Conservation (phyloP, 208 protist genomes). For the Leishmania major region DNA sequence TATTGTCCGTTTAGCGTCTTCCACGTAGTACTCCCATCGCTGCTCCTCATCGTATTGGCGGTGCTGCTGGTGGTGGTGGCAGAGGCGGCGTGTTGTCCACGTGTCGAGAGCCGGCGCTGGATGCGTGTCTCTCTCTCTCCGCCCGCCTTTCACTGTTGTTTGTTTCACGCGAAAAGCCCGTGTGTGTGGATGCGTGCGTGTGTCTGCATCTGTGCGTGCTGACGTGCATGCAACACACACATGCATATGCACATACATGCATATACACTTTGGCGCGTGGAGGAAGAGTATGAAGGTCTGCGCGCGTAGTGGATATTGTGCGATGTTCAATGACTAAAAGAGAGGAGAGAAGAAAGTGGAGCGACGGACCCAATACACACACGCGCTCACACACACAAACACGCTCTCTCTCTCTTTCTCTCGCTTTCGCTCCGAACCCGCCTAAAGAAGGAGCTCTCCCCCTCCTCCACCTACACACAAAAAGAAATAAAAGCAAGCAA, state of each 20-base stretch:
- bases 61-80: not conserved
- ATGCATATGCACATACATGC: not conserved
- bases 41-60: not conserved
- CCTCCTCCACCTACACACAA: not conserved
- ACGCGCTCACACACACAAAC: not conserved
- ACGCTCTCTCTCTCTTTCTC: not conserved
- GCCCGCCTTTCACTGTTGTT: not conserved
- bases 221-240: not conserved
- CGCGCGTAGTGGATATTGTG: not conserved
- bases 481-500: not conserved
- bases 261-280: not conserved
- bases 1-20: not conserved
- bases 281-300: not conserved
- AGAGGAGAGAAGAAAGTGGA: not conserved
- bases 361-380: not conserved
- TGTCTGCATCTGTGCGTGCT: not conserved
- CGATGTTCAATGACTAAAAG: not conserved
- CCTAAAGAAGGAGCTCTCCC: not conserved
- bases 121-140: not conserved
- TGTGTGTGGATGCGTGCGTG: not conserved
- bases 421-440: not conserved
- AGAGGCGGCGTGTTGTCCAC: not conserved
- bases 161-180: not conserved
- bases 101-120: not conserved
- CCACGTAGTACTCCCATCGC: not conserved